Evolutionary conservation across 768 basidiomycete genomes (phyloP).

Genomic region (Naganishia antarctica): DNA sequence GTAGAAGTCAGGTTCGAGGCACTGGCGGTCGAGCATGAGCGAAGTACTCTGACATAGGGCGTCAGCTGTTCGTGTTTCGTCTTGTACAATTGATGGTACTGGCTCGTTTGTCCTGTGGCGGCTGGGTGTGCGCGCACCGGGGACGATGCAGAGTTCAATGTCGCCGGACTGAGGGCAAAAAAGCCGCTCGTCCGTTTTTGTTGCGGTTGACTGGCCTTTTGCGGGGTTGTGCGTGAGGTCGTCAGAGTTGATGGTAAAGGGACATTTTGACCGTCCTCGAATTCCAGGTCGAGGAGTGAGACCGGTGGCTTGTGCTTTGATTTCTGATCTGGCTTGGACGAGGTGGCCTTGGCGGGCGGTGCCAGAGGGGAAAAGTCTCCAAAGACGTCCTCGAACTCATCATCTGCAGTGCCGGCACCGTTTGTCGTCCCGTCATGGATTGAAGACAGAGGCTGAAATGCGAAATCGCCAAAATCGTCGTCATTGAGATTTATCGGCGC

Average conservation of each 20-base stretch:
- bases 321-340: neutral
- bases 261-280: conserved; percentile 37
- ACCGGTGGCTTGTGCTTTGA: neutral
- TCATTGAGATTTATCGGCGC: conserved; percentile 19
- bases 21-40: conserved; percentile 58
- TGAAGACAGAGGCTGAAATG: conserved; percentile 2
- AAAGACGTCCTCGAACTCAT: conserved; percentile 86
- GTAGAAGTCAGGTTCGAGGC: conserved; percentile 49
- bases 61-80: conserved; percentile 44
- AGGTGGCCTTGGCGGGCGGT: conserved; percentile 27
- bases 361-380: conserved; percentile 49
- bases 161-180: conserved; percentile 40
- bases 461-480: conserved; percentile 16
- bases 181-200: conserved; percentile 42
- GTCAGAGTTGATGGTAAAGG: conserved; percentile 42
- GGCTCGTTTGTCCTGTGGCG: conserved; percentile 27
- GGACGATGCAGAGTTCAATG: neutral
- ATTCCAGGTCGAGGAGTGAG: conserved; percentile 49
- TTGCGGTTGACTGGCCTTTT: neutral
- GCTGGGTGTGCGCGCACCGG: neutral
- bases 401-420: conserved; percentile 55
- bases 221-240: neutral
- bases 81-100: conserved; percentile 43
- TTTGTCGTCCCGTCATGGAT: conserved; percentile 50
- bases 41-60: conserved; percentile 49